Base-by-base conservation (phyloP, 2,329 filamentous ascomycete species). In the Colletotrichum limetticola region DNA sequence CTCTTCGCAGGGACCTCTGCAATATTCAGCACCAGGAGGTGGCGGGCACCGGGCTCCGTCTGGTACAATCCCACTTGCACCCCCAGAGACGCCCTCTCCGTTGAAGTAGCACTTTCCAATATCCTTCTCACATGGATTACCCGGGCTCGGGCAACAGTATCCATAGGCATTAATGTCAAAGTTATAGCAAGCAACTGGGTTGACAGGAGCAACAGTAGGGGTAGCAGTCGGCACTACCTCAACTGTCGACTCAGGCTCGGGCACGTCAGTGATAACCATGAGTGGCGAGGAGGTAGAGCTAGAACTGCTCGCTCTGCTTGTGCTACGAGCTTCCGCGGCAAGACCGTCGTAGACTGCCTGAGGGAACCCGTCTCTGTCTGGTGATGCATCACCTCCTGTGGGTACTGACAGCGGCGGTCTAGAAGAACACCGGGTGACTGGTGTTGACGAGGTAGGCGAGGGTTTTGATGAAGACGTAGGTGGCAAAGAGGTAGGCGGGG, bases 101-200 rank as follows among this genome's bases (percentile, higher is more conserved):
- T 56, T 46, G 1, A 62, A 62, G 19, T 62, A 62, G 22, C 66
- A 68, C 4, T 55, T 56, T 5, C 57, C 66, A 26, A 62, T 5
- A 24, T 56, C 49, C 2, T 62, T 30, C 24, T 30, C 46, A 5
- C 66, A 68, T 4, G 57, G 42, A 1, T 55, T 56, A 5, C 46
- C 57, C 0, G 28, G 46, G 0, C 16, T 19, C 1, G 66, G 46
- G 4, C 66, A 68, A 26, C 56, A 67, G 42, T 60, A 67, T 28
- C 65, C 65, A 9, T 67, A 67, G 2, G 56, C 56, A 1, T 60
- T 59, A 1, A 52, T 32, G n/a, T 66, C 64, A 1, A 66, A 66
- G 26, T 66, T 66, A 5, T 66, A 66, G n/a, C 65, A 67, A 26
- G 65, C 56, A 6, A 67, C 28, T 3, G 65, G 65, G 16, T n/a